phyloP scores from a whole-genome alignment of 2,329 filamentous ascomycete species.

The Pseudogymnoascus sp. region DNA sequence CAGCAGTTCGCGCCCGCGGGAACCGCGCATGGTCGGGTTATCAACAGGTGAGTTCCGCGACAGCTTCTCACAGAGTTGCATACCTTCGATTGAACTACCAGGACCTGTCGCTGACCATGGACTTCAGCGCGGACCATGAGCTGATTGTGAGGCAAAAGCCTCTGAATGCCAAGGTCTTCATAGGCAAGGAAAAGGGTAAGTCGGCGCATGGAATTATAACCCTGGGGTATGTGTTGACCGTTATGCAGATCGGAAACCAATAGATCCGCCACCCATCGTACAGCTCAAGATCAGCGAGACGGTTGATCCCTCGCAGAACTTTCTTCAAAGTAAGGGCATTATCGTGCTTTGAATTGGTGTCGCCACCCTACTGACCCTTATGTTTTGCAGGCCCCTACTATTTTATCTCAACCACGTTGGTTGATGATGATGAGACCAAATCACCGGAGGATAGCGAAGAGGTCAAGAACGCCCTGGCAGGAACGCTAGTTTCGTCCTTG shows the following conservation, averaged over 20 bases:
- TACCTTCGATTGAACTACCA: neutral
- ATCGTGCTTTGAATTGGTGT: slow-evolving; percentile 20
- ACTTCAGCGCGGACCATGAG: slow-evolving; percentile 43
- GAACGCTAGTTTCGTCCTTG: slow-evolving; percentile 70
- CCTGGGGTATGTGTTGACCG: slow-evolving; percentile 11
- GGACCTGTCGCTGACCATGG: slow-evolving; percentile 22
- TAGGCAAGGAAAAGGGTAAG: slow-evolving; percentile 67
- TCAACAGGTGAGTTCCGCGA: slow-evolving; percentile 19
- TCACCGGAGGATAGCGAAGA: slow-evolving; percentile 28
- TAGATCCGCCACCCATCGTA: slow-evolving; percentile 80
- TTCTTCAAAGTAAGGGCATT: slow-evolving; percentile 47
- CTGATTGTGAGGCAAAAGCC: slow-evolving; percentile 59
- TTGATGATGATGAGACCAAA: slow-evolving; percentile 34
- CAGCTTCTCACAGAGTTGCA: neutral
- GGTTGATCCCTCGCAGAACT: slow-evolving; percentile 39
- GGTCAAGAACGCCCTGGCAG: slow-evolving; percentile 48
- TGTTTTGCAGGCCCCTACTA: slow-evolving; percentile 36
- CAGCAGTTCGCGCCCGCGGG: slow-evolving; percentile 23
- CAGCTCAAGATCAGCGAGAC: slow-evolving; percentile 49
- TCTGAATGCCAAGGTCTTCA: slow-evolving; percentile 55
- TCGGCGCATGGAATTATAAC: neutral
- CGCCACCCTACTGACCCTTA: slow-evolving; percentile 11
- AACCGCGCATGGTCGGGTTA: slow-evolving; percentile 17
- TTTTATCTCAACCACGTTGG: slow-evolving; percentile 39
- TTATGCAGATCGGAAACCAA: slow-evolving; percentile 64